Percentiles rank a stretch among this genome's conserved stretches.
Conservation (phyloP, 768 basidiomycete genomes). For the Lactifluus pinguis region DNA sequence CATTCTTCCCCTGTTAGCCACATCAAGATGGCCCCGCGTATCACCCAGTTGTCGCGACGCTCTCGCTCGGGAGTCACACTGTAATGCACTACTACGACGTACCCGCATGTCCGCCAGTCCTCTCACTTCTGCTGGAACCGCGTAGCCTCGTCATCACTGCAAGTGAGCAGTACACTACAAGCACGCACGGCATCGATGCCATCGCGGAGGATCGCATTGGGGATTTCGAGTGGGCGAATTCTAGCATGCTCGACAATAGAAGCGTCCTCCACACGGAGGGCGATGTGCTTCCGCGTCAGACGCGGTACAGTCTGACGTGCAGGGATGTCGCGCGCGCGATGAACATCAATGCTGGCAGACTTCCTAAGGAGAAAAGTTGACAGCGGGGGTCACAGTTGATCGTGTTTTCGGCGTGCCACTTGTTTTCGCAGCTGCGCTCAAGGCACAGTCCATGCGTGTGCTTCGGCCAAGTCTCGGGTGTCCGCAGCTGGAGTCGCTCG, state of each 20-base stretch:
- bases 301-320: conserved; percentile 79
- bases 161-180: conserved; percentile 54
- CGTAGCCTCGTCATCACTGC: conserved; percentile 78
- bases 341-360: conserved; percentile 1
- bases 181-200: conserved; percentile 77
- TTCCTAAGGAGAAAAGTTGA: background rate
- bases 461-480: background rate
- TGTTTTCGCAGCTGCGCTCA: background rate
- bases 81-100: conserved; percentile 72
- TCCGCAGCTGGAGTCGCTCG: background rate
- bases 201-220: conserved; percentile 39
- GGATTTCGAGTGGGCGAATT: conserved; percentile 45
- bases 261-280: conserved; percentile 28
- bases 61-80: conserved; percentile 78
- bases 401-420: background rate
- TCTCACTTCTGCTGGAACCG: conserved; percentile 75
- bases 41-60: conserved; percentile 80
- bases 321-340: conserved; percentile 65
- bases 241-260: conserved; percentile 37
- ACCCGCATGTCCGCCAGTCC: conserved; percentile 56
- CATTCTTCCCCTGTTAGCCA: conserved; percentile 43
- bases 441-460: background rate
- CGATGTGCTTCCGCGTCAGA: conserved; percentile 45
- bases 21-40: conserved; percentile 92
- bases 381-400: background rate